Percentiles rank a stretch among this genome's conserved stretches.
Evolutionary conservation across 2,329 filamentous ascomycete species (phyloP).

Genomic region (Xylaria sp.): DNA sequence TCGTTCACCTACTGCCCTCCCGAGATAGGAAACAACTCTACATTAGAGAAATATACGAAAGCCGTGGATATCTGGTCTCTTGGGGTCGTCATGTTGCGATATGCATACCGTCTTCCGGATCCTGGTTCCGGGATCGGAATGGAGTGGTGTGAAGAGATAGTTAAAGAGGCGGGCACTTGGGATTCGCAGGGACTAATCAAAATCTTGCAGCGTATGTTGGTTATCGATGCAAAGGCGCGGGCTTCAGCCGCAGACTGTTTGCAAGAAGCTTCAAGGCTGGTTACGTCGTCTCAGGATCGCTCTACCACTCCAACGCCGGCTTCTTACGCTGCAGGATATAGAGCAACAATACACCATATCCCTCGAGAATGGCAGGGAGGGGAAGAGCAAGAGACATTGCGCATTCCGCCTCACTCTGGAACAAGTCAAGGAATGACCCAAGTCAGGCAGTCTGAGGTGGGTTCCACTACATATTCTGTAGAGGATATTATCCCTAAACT

Average conservation of each 20-base stretch:
- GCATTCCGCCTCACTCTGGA: no score
- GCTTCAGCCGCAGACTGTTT: not conserved
- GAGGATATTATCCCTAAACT: no score
- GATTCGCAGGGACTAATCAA: not conserved
- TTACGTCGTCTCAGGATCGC: no score
- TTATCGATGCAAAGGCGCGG: not conserved
- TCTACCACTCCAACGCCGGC: no score
- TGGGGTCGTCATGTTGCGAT: conserved; percentile 16
- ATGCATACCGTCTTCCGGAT: not conserved
- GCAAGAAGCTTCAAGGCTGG: not conserved
- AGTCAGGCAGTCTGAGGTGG: no score
- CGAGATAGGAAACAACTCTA: not conserved
- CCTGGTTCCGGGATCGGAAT: not conserved
- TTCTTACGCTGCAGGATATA: no score
- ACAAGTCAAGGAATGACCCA: no score
- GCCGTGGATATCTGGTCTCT: conserved; percentile 24
- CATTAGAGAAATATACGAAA: conserved; percentile 13
- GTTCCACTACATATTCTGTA: no score
- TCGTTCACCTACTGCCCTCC: not conserved
- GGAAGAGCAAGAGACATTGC: no score
- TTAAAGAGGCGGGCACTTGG: not conserved
- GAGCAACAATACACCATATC: no score
- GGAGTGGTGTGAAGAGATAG: not conserved
- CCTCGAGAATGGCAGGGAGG: no score
- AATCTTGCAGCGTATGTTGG: not conserved